Evolutionary conservation across 225 moss, liverwort and hornwort genomes (phyloP).

Genomic region (Lunularia cruciata): DNA sequence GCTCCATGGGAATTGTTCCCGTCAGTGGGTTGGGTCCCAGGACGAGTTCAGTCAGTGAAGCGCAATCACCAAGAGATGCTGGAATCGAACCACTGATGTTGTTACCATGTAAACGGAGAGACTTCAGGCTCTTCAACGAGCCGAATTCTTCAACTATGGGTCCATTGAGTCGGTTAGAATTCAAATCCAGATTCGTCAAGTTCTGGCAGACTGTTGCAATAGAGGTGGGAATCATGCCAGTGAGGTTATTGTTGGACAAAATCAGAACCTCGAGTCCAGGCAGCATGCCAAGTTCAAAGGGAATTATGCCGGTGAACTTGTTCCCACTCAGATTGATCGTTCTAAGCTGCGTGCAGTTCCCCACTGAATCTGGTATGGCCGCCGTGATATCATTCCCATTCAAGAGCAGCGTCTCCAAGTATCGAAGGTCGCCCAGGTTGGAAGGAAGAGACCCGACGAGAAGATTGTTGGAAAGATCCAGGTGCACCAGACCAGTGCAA

Average conservation of each 20-base stretch:
- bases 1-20: constrained; percentile 26
- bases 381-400: constrained; percentile 23
- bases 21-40: constrained; percentile 19
- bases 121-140: neutral
- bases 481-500: constrained; percentile 13
- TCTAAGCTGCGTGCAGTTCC: constrained; percentile 10
- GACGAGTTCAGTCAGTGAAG: constrained; percentile 6
- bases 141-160: constrained; percentile 11
- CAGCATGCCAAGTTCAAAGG: constrained; percentile 20
- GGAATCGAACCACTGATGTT: constrained; percentile 14
- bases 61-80: neutral
- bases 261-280: neutral
- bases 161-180: constrained; percentile 14
- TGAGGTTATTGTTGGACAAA: constrained; percentile 13
- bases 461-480: constrained; percentile 19
- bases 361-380: constrained; percentile 21
- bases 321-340: constrained; percentile 14
- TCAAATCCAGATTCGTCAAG: neutral
- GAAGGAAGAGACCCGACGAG: constrained; percentile 17
- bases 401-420: neutral
- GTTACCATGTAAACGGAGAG: constrained; percentile 10
- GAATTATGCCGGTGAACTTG: constrained; percentile 18
- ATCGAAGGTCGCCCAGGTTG: constrained; percentile 6
- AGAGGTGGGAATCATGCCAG: constrained; percentile 1
- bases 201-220: neutral